Base-by-base conservation (phyloP, 257 asterid genomes). In the Vinca minor region DNA sequence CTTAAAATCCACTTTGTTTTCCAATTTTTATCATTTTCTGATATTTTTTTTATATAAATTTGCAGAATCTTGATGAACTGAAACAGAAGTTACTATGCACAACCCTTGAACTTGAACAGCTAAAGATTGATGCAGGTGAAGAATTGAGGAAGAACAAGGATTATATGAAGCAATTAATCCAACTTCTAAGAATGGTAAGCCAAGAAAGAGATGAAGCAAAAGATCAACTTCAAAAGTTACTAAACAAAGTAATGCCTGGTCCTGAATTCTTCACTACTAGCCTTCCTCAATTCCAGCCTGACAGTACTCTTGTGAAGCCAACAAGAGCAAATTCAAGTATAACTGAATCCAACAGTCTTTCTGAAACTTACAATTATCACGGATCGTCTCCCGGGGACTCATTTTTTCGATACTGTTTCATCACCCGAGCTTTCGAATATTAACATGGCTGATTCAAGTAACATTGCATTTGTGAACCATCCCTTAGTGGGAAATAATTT, bases 301-400 rank as follows among this genome's bases (percentile, higher is more conserved):
- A 74, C 5, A 64, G 67, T 60, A 73, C 79, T 26, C 56, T 61
- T 26, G 0, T 52, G 4, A 76, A 74, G 52, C 69, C 80, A 0
- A 71, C 68, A 4, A 82, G 62, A 58, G 76, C 81, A 3, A 86
- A 86, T 50, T 87, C 96, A 18, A 73, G 86, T 63, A 60, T 82
- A 36, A 80, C 95, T 8, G 94, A 82, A 28, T 85, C 93, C 7
- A 83, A 84, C 68, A 80, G 88, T 26, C 64, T 81, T 0, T 85
- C 96, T 0, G 91, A 84, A 0, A 72, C 85, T 8, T 59, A 77
- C 74, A 87, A 78, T 54, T 73, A 84, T 29, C 81, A 69, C 26
- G 70, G 62, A 42, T 81, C 91, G 2, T 71, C 94, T 4, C 86
- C 84, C 0, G 79, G 74, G 6, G 86, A 85, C 4, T 70, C 90